These are phyloP conservation scores for Bruguiera gymnorhiza DNA, from an alignment of 345 rosid genomes.

Conservation along the genomic window DNA sequence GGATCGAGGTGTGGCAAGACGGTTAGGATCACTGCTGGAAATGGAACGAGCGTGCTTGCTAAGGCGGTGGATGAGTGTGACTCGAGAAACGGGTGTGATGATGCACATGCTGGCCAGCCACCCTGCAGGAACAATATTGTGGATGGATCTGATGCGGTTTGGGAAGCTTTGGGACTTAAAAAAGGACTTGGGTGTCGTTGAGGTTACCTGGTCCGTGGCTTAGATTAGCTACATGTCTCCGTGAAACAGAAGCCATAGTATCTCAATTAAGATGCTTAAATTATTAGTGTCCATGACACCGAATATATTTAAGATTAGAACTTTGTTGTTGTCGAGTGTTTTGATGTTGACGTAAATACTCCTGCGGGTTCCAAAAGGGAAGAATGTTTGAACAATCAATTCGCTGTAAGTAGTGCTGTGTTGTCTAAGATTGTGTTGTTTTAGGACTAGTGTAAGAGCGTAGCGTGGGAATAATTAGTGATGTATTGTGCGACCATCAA, in stretches of 20 bases:
- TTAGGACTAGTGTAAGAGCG: too few relatives aligned
- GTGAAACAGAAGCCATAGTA: not conserved
- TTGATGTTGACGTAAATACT: too few relatives aligned
- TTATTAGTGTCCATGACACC: not conserved
- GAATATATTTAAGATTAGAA: too few relatives aligned
- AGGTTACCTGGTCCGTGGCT: constrained; percentile 40
- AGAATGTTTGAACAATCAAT: too few relatives aligned
- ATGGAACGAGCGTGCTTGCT: constrained; percentile 2
- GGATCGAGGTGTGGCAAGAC: constrained; percentile 32
- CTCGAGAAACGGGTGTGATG: constrained; percentile 36
- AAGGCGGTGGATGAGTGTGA: constrained; percentile 49
- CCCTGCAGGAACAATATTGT: constrained; percentile 37
- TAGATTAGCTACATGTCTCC: not conserved
- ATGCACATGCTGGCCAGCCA: constrained; percentile 34
- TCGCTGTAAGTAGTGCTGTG: too few relatives aligned
- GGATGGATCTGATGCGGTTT: constrained; percentile 41
- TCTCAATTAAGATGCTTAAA: not conserved
- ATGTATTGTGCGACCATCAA: too few relatives aligned
- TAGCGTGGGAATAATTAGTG: too few relatives aligned
- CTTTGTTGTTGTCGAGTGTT: too few relatives aligned
- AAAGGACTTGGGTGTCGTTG: constrained; percentile 22
- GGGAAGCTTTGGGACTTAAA: constrained; percentile 38
- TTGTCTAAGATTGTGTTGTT: too few relatives aligned
- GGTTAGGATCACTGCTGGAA: constrained; percentile 26
- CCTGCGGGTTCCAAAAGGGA: too few relatives aligned